These are phyloP conservation scores for Russula ochroleuca DNA, from an alignment of 768 basidiomycete species.

Conservation along the genomic window DNA sequence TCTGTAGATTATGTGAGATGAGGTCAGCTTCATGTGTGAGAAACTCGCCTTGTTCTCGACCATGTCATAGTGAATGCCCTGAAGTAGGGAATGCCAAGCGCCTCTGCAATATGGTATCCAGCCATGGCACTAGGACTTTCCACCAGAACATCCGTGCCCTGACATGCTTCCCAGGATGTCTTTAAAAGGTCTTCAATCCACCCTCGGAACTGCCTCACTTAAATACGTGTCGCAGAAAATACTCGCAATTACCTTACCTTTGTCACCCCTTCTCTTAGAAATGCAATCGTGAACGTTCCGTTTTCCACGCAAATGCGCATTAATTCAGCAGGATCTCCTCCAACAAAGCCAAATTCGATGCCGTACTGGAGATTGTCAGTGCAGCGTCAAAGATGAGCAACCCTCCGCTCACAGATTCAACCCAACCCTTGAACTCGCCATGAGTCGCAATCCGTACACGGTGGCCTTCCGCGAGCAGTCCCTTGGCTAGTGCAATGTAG, in stretches of 20 bases:
- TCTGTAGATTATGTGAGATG: slow-evolving; percentile 38
- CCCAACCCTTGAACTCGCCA: slow-evolving; percentile 92
- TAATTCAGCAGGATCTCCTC: slow-evolving; percentile 95
- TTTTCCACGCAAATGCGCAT: slow-evolving; percentile 99
- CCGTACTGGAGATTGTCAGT: slow-evolving; percentile 57
- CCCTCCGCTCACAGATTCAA: slow-evolving; percentile 68
- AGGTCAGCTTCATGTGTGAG: neutral
- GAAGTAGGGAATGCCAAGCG: slow-evolving; percentile 88
- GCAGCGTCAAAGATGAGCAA: too few relatives aligned
- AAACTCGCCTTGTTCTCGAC: slow-evolving; percentile 75
- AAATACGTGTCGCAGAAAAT: slow-evolving; percentile 13
- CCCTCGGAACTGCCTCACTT: slow-evolving; percentile 71
- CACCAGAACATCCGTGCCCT: slow-evolving; percentile 86
- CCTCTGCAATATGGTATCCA: slow-evolving; percentile 95
- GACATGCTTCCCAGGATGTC: slow-evolving; percentile 95
- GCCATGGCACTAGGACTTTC: slow-evolving; percentile 98
- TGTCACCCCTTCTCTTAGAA: slow-evolving; percentile 82
- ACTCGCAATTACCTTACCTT: slow-evolving; percentile 50
- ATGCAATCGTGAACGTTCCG: slow-evolving; percentile 94
- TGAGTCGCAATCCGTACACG: slow-evolving; percentile 89
- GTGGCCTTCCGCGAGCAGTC: slow-evolving; percentile 86
- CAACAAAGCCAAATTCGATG: slow-evolving; percentile 93
- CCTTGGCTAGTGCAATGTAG: slow-evolving; percentile 93
- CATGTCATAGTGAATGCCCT: slow-evolving; percentile 98
- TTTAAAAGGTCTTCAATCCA: slow-evolving; percentile 96